Conservation (phyloP, 2,329 filamentous ascomycete genomes). For the Paecilomyces niveus region DNA sequence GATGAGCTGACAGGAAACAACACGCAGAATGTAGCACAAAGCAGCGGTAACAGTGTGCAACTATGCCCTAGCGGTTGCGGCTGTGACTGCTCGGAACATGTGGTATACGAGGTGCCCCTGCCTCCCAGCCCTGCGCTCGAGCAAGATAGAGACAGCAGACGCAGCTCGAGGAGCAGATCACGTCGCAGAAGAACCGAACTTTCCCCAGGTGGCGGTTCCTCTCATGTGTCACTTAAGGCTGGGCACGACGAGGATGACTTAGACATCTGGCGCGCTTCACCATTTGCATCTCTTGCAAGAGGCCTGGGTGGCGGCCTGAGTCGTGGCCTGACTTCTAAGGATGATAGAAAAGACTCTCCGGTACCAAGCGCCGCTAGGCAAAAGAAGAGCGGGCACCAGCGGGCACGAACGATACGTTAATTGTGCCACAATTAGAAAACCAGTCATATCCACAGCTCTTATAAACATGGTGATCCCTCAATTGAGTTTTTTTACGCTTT, state of each 20-base stretch:
- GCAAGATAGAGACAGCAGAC: background rate
- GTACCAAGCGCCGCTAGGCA: constrained; percentile 5
- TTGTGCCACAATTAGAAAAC: background rate
- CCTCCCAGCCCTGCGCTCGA: constrained; percentile 13
- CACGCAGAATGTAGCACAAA: background rate
- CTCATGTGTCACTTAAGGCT: background rate
- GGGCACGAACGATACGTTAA: constrained; percentile 6
- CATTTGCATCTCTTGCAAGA: constrained; percentile 33
- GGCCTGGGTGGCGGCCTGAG: constrained; percentile 37
- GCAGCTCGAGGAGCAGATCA: background rate
- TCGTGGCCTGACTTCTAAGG: constrained; percentile 28
- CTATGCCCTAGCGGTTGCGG: constrained; percentile 42
- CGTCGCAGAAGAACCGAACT: background rate
- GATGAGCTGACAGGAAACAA: background rate
- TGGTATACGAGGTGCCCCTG: constrained; percentile 23
- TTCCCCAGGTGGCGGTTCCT: background rate
- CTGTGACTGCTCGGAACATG: constrained; percentile 37
- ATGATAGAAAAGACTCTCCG: constrained; percentile 22
- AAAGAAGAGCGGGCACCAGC: constrained; percentile 5
- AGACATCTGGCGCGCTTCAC: constrained; percentile 29
- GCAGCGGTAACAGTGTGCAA: constrained; percentile 10
- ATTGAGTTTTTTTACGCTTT: background rate
- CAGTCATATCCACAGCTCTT: background rate
- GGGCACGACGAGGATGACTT: constrained; percentile 28
- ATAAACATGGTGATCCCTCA: background rate